Percentiles rank a stretch among this genome's conserved stretches.
These are phyloP conservation scores for Mucuna pruriens DNA, from an alignment of 306 rosid species.

Conservation along the genomic window DNA sequence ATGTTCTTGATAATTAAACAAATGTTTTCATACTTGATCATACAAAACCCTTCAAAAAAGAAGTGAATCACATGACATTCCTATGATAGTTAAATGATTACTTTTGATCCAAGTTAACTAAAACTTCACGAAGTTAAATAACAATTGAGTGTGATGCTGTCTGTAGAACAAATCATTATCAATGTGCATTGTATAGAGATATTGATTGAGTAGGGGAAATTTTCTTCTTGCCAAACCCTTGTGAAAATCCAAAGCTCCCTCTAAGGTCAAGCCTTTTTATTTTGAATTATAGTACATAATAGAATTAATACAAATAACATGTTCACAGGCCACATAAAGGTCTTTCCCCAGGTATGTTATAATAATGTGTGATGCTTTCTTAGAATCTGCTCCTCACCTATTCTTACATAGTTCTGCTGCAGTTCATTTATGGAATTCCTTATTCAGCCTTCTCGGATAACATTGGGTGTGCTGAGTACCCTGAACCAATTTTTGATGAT, in stretches of 20 bases:
- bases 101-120: neutral
- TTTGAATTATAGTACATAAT: no score
- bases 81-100: neutral
- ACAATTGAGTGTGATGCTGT: neutral
- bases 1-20: neutral
- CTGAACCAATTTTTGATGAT: no score
- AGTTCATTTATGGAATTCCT: neutral
- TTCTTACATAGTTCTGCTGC: neutral
- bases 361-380: neutral
- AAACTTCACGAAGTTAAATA: neutral
- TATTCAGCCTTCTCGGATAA: no score
- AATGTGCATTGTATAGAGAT: neutral
- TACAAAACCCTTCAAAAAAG: constrained; percentile 4
- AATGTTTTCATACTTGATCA: neutral
- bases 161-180: neutral
- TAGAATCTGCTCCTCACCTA: neutral
- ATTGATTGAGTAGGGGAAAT: neutral
- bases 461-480: no score
- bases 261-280: neutral
- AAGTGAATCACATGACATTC: neutral
- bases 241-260: neutral
- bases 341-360: neutral
- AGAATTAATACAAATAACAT: neutral
- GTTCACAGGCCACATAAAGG: neutral
- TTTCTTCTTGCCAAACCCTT: neutral